phyloP scores from a whole-genome alignment of 225 moss, liverwort and hornwort species.

The Sphagnum contortum region DNA sequence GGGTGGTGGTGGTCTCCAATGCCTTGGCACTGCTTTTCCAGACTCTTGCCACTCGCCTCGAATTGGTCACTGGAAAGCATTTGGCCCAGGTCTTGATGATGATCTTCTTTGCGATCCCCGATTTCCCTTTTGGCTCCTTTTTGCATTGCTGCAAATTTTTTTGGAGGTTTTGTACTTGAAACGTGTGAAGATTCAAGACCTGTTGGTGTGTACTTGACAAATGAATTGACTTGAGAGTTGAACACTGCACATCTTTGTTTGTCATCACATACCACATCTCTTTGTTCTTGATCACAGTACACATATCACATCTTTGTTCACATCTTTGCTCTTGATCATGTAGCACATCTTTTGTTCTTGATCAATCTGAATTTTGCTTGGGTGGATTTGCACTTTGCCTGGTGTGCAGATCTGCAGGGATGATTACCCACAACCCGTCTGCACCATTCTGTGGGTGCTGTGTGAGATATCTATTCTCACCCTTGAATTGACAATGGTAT shows the following conservation, averaged over 20 bases:
- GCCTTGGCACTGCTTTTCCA: conserved; percentile 65
- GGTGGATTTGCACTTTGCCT: no score
- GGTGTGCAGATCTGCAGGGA: conserved; percentile 69
- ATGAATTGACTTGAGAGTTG: background rate
- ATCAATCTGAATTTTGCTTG: no score
- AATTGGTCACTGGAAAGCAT: conserved; percentile 67
- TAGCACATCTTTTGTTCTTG: no score
- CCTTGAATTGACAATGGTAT: conserved; percentile 71
- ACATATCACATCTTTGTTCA: no score
- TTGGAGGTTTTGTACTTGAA: background rate
- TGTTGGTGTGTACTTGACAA: background rate
- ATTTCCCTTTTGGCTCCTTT: no score
- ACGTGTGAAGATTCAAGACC: background rate
- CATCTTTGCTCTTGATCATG: no score
- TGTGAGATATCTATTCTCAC: conserved; percentile 74
- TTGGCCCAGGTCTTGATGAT: conserved; percentile 45
- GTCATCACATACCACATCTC: no score
- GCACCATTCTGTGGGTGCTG: conserved; percentile 56
- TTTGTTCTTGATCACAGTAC: no score
- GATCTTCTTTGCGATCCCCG: no score
- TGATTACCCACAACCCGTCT: conserved; percentile 63
- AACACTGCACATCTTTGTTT: no score
- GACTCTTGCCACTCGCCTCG: conserved; percentile 63
- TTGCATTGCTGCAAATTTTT: no score
- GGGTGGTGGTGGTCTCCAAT: conserved; percentile 58